Conservation (phyloP, 495 filamentous ascomycete species). For the Aspergillus diversus region DNA sequence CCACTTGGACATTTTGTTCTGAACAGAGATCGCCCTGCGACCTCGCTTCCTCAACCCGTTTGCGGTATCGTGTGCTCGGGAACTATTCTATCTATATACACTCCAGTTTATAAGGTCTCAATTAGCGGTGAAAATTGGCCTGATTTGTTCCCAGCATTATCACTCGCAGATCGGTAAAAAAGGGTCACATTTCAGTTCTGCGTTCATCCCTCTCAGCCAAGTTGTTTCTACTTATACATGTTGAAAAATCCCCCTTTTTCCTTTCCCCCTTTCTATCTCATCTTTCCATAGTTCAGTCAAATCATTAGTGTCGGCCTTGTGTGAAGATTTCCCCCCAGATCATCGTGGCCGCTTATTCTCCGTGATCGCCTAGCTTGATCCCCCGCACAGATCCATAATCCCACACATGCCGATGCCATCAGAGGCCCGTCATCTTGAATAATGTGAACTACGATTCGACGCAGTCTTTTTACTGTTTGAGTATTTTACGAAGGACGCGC, state of each 20-base stretch:
- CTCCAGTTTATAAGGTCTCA: not conserved
- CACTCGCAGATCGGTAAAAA: not conserved
- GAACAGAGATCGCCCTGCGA: not conserved
- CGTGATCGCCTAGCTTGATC: constrained; percentile 14
- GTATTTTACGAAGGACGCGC: not conserved
- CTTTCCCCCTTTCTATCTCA: not conserved
- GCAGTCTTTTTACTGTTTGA: not conserved
- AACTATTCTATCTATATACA: not conserved
- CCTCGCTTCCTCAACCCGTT: not conserved
- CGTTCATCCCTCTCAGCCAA: too few relatives aligned
- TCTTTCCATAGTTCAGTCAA: not conserved
- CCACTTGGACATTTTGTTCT: not conserved
- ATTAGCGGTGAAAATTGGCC: not conserved
- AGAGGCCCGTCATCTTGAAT: constrained; percentile 11
- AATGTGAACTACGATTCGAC: constrained; percentile 10
- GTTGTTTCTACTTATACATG: not conserved
- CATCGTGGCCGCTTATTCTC: constrained; percentile 8
- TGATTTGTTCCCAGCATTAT: not conserved
- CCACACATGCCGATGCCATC: constrained; percentile 13
- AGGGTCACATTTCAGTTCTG: not conserved
- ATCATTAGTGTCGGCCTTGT: not conserved
- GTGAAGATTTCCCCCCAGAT: not conserved
- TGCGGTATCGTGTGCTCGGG: not conserved
- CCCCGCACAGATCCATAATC: constrained; percentile 3
- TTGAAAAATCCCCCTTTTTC: not conserved